Evolutionary conservation across 1,284 basidiomycete species (phyloP), one percentile per base, ranked within the genome.

Genomic region (Trametes sp.): DNA sequence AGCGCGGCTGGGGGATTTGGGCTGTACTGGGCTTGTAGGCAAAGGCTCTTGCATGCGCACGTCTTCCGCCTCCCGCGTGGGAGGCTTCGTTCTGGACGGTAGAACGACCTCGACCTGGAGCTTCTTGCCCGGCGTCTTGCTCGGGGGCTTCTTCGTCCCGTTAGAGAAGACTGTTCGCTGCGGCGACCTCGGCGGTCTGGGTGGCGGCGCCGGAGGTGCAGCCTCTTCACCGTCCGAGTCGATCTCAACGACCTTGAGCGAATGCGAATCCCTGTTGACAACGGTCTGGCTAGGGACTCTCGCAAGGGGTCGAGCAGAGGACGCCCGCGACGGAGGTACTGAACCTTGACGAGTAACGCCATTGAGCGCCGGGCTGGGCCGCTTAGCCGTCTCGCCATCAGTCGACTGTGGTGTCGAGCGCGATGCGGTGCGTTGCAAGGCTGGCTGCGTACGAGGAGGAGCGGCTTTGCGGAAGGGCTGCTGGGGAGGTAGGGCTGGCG

Each of bases 221-320:
- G 46, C 54, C 24, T 67, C 67, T 14, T 70, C 72, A 1, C 64
- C 72, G 24, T 73, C 72, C 1, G 71, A 71, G 55, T 70, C 69
- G 36, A 73, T 68, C 45, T 73, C 72, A 36, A 73, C 65, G 45
- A 73, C 65, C 61, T 67, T 67, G 21, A 69, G 63, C 10, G 57
- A 54, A 23, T 65, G 63, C 10, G 57, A 54, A 23, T 65, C 61
- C 19, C 61, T 54, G 46, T 50, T 50, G 14, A 46, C 49, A 16
- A 24, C 13, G 5, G 23, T 41, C 21, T 54, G 35, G 3, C 54
- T 53, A 2, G 59, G 36, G n/a, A 54, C 29, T 28, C 45, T 62
- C 23, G 24, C 36, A 1, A 57, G 38, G 9, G 63, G 59, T 24
- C 61, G 63, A 9, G 61, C 16, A 10, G 56, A 63, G 0, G 64